Percentiles rank a stretch among this genome's conserved stretches.
Evolutionary conservation across 176 grass and related monocot genomes (phyloP).

Genomic region (Hordeum vulgare): MorexV3_pseudomolecules_assembly NC_058519.1:487380109-487380608

Average conservation of each 20-base stretch:
- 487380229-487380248: slow-evolving; percentile 10
- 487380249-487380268: neutral
- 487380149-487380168: neutral
- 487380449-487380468: slow-evolving; percentile 24
- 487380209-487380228: slow-evolving; percentile 28
- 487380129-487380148: neutral
- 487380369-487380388: slow-evolving; percentile 40
- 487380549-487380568: neutral
- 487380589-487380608: neutral
- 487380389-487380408: neutral
- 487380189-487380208: slow-evolving; percentile 24
- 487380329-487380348: slow-evolving; percentile 41
- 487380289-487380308: neutral
- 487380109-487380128: neutral
- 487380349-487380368: slow-evolving; percentile 60
- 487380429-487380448: slow-evolving; percentile 25
- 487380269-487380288: neutral
- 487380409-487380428: neutral
- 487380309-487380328: slow-evolving; percentile 26
- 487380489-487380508: neutral
- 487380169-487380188: slow-evolving; percentile 32
- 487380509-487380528: neutral
- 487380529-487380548: neutral
- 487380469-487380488: neutral
- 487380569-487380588: neutral